Evolutionary conservation across 257 asterid genomes (phyloP).

Genomic region (Capsicum baccatum): DNA sequence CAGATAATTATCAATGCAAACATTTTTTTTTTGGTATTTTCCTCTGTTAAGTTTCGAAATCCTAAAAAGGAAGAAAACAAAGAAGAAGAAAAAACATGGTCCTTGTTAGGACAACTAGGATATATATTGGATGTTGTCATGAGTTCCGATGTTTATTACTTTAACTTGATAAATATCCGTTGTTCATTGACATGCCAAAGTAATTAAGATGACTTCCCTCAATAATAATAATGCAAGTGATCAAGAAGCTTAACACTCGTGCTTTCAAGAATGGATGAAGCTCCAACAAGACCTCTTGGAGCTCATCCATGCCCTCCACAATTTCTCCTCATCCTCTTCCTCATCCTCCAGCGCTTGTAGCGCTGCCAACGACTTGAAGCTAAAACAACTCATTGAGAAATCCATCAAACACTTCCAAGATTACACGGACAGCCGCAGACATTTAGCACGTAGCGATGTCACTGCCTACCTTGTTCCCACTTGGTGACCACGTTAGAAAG

Average conservation of each 20-base stretch:
- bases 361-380: background rate
- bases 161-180: background rate
- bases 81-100: background rate
- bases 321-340: background rate
- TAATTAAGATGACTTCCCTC: slow-evolving; percentile 8
- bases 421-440: slow-evolving; percentile 28
- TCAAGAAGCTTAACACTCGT: background rate
- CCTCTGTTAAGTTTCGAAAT: background rate
- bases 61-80: too few relatives aligned
- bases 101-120: background rate
- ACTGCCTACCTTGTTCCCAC: slow-evolving; percentile 39
- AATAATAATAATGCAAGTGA: background rate
- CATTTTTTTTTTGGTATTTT: background rate
- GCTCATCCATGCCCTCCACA: background rate
- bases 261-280: slow-evolving; percentile 19
- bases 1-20: background rate
- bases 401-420: slow-evolving; percentile 49
- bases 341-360: background rate
- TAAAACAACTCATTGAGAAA: slow-evolving; percentile 29
- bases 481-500: slow-evolving; percentile 48
- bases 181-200: background rate
- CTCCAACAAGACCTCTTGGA: background rate
- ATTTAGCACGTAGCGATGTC: slow-evolving; percentile 36
- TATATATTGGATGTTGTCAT: background rate
- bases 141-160: background rate